Conservation (phyloP, 2,329 filamentous ascomycete genomes). For the Colletotrichum viniferum region DNA sequence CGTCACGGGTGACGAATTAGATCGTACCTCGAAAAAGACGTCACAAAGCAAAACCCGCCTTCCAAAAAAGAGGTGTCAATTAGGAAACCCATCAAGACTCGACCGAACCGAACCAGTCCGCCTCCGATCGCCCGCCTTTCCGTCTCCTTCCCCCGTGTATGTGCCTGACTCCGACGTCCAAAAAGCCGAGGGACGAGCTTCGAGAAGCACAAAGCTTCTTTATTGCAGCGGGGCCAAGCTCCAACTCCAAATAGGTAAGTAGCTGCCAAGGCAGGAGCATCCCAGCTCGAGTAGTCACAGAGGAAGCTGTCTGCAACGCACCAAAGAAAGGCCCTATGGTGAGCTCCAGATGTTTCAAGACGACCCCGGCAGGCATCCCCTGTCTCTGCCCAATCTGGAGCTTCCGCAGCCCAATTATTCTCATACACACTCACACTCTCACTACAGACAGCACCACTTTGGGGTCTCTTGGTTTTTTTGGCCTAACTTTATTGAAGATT, state of each 20-base stretch:
- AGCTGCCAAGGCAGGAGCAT: slow-evolving; percentile 1
- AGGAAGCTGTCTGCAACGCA: not conserved
- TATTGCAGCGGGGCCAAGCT: slow-evolving; percentile 6
- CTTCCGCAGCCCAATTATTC: not conserved
- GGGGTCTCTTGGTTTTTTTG: not conserved
- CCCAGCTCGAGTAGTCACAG: not conserved
- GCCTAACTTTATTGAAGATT: slow-evolving; percentile 9
- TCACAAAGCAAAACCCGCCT: not conserved
- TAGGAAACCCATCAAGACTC: not conserved
- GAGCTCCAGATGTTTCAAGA: slow-evolving; percentile 3
- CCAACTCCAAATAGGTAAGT: not conserved
- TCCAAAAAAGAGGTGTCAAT: not conserved
- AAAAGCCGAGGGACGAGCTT: slow-evolving; percentile 8
- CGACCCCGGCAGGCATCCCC: slow-evolving; percentile 4
- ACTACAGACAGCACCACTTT: not conserved
- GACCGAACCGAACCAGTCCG: not conserved
- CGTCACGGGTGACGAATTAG: not conserved
- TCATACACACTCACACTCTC: not conserved
- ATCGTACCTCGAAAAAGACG: not conserved
- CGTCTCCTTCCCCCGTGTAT: not conserved
- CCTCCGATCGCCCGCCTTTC: not conserved
- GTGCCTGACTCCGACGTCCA: not conserved
- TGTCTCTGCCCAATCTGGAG: not conserved
- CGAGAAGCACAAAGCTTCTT: not conserved
- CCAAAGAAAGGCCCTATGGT: not conserved